Percentiles rank a stretch among this genome's conserved stretches.
These are phyloP conservation scores for Penicillium egyptiacum DNA, from an alignment of 495 filamentous ascomycete genomes.

Conservation along the genomic window DNA sequence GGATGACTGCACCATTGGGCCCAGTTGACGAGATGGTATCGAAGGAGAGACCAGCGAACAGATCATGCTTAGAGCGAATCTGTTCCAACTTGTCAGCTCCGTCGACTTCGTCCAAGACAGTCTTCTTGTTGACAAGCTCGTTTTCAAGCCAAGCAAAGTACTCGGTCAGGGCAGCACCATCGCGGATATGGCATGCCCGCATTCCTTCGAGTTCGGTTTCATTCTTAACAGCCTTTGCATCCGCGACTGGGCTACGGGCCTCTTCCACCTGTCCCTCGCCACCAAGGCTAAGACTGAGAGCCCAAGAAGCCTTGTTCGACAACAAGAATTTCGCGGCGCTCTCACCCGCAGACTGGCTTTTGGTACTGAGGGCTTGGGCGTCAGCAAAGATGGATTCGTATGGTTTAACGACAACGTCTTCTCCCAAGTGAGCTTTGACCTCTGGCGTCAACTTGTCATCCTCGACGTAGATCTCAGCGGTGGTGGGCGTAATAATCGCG, in stretches of 20 bases:
- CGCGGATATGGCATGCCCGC: slow-evolving; percentile 89
- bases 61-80: slow-evolving; percentile 73
- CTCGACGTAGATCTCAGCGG: slow-evolving; percentile 83
- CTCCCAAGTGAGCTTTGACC: slow-evolving; percentile 66
- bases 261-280: slow-evolving; percentile 89
- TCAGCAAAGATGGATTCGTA: slow-evolving; percentile 85
- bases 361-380: slow-evolving; percentile 57
- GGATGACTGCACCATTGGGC: slow-evolving; percentile 92
- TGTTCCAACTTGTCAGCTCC: slow-evolving; percentile 88
- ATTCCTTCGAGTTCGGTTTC: slow-evolving; percentile 88
- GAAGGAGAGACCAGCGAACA: slow-evolving; percentile 91
- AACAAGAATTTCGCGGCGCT: slow-evolving; percentile 69
- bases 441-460: slow-evolving; percentile 71
- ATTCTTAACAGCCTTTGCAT: slow-evolving; percentile 98
- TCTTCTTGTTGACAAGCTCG: slow-evolving; percentile 71
- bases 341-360: slow-evolving; percentile 38
- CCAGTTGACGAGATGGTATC: slow-evolving; percentile 95
- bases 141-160: slow-evolving; percentile 98
- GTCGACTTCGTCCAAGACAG: slow-evolving; percentile 80
- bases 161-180: slow-evolving; percentile 87
- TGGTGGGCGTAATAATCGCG: slow-evolving; percentile 78
- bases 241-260: slow-evolving; percentile 80
- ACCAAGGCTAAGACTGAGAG: slow-evolving; percentile 80
- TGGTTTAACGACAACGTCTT: slow-evolving; percentile 74
- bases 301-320: slow-evolving; percentile 92